These are phyloP conservation scores for Lachnellula occidentalis DNA, from an alignment of 2,329 filamentous ascomycete genomes.

Conservation along the genomic window DNA sequence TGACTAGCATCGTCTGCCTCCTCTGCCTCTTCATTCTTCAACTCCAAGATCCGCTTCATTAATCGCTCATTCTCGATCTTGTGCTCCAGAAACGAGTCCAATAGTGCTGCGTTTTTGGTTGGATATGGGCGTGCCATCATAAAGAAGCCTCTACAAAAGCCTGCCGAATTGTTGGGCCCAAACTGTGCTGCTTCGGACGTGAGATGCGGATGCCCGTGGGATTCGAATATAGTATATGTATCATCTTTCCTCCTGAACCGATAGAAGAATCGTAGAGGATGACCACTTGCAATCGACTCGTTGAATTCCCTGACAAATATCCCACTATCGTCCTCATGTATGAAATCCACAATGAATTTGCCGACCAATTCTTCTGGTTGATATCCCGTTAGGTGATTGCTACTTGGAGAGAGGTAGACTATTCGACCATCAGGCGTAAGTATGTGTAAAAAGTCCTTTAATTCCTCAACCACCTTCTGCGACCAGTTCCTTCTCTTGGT, in stretches of 20 bases:
- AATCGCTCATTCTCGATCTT: conserved; percentile 94
- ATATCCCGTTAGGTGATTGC: conserved; percentile 70
- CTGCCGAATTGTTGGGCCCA: conserved; percentile 57
- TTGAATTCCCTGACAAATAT: conserved; percentile 86
- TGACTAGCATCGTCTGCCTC: conserved; percentile 64
- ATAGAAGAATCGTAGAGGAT: conserved; percentile 77
- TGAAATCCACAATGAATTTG: conserved; percentile 70
- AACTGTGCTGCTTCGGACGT: conserved; percentile 60
- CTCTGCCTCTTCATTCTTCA: conserved; percentile 79
- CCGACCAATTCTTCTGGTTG: conserved; percentile 64
- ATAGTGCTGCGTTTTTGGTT: conserved; percentile 74
- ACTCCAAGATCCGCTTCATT: conserved; percentile 74
- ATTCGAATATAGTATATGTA: conserved; percentile 75
- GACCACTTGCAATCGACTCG: conserved; percentile 78
- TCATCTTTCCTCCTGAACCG: conserved; percentile 72
- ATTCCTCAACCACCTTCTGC: conserved; percentile 80
- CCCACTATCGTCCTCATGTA: conserved; percentile 79
- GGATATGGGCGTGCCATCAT: conserved; percentile 90
- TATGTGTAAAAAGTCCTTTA: conserved; percentile 84
- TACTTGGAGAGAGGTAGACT: conserved; percentile 78
- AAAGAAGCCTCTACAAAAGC: conserved; percentile 83
- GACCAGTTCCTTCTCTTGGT: conserved; percentile 74
- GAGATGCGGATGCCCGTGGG: conserved; percentile 88
- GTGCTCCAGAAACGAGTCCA: conserved; percentile 93
- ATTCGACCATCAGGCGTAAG: conserved; percentile 80